Evolutionary conservation across 495 filamentous ascomycete species (phyloP), one percentile per base, ranked within the genome.

Genomic region (Lichenothelia convexa): DNA sequence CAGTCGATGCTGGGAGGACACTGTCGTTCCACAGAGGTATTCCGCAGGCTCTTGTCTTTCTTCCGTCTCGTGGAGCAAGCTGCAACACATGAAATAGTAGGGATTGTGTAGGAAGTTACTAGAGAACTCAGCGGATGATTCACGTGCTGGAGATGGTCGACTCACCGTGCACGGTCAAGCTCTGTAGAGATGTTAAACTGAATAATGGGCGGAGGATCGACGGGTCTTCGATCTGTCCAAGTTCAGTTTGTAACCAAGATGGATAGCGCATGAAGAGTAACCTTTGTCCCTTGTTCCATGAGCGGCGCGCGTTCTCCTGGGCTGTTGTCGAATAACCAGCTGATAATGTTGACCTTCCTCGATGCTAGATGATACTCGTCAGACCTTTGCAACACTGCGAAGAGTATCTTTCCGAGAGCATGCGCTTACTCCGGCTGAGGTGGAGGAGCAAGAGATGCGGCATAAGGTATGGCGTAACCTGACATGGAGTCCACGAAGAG

Each of bases 161-260:
- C 74, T 59, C 68, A 79, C 68, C 82, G 78, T 19, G 70, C 61
- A 4, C 83, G 75, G 55, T 93, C 85, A 26, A 65, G 63, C 32
- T 73, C 64, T 45, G 68, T 65, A 42, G 65, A 70, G 45, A 92
- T 73, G 34, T 69, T 67, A 26, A 95, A 63, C 59, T 93, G 81
- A 20, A 94, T 67, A 50, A 94, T 82, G 35, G 89, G 89, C 18
- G 87, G 89, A 32, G 89, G 89, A 51, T 97, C 89, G 50, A 97
- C 75, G 2, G 89, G 84, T 56, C 92, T 93, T 45, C 89, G 78
- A 46, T 84, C 89, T 92, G 59, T 19, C 38, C 32, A 27, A 36
- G 39, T 53, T 29, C 48, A 21, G 44, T 4, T 7, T 18, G 34
- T 41, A 8, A 15, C n/a, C 5, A 17, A 22, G 7, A 13, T 7